Evolutionary conservation across 768 basidiomycete species (phyloP).

Genomic region (Suillus placidus): DNA sequence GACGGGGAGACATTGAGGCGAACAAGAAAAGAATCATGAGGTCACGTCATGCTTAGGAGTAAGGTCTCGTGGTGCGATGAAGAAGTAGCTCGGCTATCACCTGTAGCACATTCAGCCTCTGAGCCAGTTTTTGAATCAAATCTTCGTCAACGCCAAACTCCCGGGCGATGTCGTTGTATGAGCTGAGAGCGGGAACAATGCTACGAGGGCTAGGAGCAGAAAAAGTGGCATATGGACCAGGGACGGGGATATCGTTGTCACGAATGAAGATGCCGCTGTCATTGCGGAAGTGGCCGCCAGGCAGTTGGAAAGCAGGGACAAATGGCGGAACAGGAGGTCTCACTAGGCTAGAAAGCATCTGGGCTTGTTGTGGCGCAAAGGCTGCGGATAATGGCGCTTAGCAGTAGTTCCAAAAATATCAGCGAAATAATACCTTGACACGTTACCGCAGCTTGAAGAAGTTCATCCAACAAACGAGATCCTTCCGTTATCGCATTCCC

Average conservation of each 20-base stretch:
- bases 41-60: constrained; percentile 17
- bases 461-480: constrained; percentile 45
- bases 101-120: constrained; percentile 46
- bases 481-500: not conserved
- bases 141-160: constrained; percentile 77
- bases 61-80: constrained; percentile 18
- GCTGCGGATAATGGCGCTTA: constrained; percentile 40
- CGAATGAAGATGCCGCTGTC: not conserved
- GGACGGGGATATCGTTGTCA: not conserved
- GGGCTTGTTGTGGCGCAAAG: constrained; percentile 64
- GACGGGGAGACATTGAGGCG: constrained; percentile 20
- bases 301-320: not conserved
- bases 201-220: not conserved
- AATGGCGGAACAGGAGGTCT: not conserved
- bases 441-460: constrained; percentile 48
- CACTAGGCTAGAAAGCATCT: constrained; percentile 38
- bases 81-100: constrained; percentile 16
- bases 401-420: constrained; percentile 3
- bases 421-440: constrained; percentile 54
- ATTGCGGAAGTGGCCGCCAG: not conserved
- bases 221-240: not conserved
- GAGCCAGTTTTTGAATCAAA: constrained; percentile 66
- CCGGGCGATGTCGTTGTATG: constrained; percentile 59
- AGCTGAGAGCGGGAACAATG: constrained; percentile 21
- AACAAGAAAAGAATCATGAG: constrained; percentile 29